Evolutionary conservation across 2,329 filamentous ascomycete species (phyloP).

Genomic region (Talaromyces sp.): DNA sequence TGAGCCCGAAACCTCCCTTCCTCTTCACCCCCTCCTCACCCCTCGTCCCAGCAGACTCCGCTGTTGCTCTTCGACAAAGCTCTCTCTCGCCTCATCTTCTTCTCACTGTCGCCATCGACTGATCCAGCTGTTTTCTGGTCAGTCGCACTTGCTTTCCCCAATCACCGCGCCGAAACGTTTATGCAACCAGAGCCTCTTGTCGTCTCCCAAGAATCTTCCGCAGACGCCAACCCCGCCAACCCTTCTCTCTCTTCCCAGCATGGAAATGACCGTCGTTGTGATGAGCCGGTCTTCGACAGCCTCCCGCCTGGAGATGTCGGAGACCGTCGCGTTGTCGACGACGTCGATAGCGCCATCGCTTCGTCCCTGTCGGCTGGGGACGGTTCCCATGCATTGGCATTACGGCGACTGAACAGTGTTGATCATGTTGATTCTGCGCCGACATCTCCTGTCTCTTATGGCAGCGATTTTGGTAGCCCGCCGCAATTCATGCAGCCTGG

Average conservation of each 20-base stretch:
- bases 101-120: slow-evolving; percentile 32
- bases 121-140: slow-evolving; percentile 49
- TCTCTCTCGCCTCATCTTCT: background rate
- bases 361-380: slow-evolving; percentile 18
- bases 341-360: slow-evolving; percentile 15
- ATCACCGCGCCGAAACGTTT: slow-evolving; percentile 42
- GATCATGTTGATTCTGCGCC: slow-evolving; percentile 18
- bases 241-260: slow-evolving; percentile 46
- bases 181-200: slow-evolving; percentile 58
- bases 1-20: background rate
- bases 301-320: slow-evolving; percentile 35
- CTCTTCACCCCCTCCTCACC: background rate
- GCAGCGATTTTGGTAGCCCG: slow-evolving; percentile 23
- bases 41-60: background rate
- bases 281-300: slow-evolving; percentile 38
- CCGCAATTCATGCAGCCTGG: background rate
- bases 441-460: slow-evolving; percentile 44
- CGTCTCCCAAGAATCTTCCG: slow-evolving; percentile 42
- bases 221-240: slow-evolving; percentile 32
- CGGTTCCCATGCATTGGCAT: slow-evolving; percentile 16
- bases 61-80: background rate
- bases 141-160: slow-evolving; percentile 40
- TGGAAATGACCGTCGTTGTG: slow-evolving; percentile 48
- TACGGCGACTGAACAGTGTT: slow-evolving; percentile 25
- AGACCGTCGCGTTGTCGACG: slow-evolving; percentile 22